Conservation (phyloP, 352 stramenopile species). For the Pythium utonaiense region DNA sequence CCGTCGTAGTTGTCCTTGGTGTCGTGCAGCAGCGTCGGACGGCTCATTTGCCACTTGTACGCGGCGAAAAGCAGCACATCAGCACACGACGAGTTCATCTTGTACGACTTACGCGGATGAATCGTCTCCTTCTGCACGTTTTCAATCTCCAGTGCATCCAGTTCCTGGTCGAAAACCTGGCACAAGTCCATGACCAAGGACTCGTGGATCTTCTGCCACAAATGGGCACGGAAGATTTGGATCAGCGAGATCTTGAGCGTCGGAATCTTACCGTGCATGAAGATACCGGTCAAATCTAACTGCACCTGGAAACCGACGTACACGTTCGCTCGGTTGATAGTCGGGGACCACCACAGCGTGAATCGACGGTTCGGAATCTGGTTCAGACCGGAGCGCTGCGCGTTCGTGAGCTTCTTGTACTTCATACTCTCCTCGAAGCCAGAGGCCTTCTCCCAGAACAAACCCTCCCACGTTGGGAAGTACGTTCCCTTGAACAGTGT, state of each 20-base stretch:
- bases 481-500: slow-evolving; percentile 99
- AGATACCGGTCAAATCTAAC: slow-evolving; percentile 99
- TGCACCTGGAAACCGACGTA: slow-evolving; percentile 99
- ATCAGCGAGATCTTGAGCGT: slow-evolving; percentile 99
- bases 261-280: slow-evolving; percentile 99
- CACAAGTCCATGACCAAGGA: slow-evolving; percentile 96
- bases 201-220: slow-evolving; percentile 99
- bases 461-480: slow-evolving; percentile 99
- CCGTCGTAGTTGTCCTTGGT: slow-evolving; percentile 97
- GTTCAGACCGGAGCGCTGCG: slow-evolving; percentile 98
- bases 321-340: slow-evolving; percentile 99
- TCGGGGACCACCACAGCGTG: slow-evolving; percentile 99
- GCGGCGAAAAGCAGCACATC: slow-evolving; percentile 98
- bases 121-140: slow-evolving; percentile 99
- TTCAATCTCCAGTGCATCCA: slow-evolving; percentile 99
- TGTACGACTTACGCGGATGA: slow-evolving; percentile 99
- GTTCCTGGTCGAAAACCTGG: slow-evolving; percentile 99
- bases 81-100: slow-evolving; percentile 99
- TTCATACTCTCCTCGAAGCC: slow-evolving; percentile 95
- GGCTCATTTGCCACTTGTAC: slow-evolving; percentile 97
- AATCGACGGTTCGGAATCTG: slow-evolving; percentile 99
- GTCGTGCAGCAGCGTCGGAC: slow-evolving; percentile 86
- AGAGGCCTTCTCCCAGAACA: slow-evolving; percentile 99
- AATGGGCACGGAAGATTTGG: slow-evolving; percentile 97
- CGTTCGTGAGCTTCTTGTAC: slow-evolving; percentile 99